phyloP scores from a whole-genome alignment of 2,329 filamentous ascomycete genomes.

The Epichloe gansuensis region DNA sequence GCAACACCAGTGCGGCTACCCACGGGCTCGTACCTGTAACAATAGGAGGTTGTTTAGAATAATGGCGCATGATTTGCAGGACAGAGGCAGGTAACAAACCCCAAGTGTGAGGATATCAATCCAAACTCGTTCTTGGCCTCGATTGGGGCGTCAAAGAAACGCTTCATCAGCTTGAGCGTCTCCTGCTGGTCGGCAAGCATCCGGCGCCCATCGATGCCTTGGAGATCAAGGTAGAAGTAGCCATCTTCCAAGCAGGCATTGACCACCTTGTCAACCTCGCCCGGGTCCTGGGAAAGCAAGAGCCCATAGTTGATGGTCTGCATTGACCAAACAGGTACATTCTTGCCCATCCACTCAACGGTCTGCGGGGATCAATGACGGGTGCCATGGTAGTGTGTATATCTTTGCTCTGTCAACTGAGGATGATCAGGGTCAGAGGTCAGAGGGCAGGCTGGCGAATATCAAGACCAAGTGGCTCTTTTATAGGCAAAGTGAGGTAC shows the following conservation, averaged over 20 bases:
- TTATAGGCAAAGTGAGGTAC: no score
- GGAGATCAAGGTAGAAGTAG: conserved; percentile 44
- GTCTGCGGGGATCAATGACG: conserved; percentile 28
- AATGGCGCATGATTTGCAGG: neutral
- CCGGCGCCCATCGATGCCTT: conserved; percentile 39
- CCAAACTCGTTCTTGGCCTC: conserved; percentile 46
- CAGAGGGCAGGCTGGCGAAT: no score
- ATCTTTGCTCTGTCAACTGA: no score
- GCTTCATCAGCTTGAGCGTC: conserved; percentile 41
- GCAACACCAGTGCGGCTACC: conserved; percentile 36
- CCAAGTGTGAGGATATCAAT: conserved; percentile 39
- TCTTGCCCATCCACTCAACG: conserved; percentile 36
- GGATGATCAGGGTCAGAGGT: no score
- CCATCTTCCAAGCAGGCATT: conserved; percentile 37
- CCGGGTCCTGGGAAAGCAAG: conserved; percentile 41
- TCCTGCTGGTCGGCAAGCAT: conserved; percentile 40
- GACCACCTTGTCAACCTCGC: conserved; percentile 39
- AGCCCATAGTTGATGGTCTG: conserved; percentile 39
- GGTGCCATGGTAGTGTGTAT: conserved; percentile 19
- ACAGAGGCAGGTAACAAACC: conserved; percentile 19
- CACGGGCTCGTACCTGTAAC: conserved; percentile 33
- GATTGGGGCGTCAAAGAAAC: conserved; percentile 40
- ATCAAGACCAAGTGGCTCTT: no score
- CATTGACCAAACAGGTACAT: conserved; percentile 38
- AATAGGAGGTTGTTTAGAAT: neutral